Base-by-base conservation (phyloP, 306 rosid species). In the Cicer pinnatifidum region DNA sequence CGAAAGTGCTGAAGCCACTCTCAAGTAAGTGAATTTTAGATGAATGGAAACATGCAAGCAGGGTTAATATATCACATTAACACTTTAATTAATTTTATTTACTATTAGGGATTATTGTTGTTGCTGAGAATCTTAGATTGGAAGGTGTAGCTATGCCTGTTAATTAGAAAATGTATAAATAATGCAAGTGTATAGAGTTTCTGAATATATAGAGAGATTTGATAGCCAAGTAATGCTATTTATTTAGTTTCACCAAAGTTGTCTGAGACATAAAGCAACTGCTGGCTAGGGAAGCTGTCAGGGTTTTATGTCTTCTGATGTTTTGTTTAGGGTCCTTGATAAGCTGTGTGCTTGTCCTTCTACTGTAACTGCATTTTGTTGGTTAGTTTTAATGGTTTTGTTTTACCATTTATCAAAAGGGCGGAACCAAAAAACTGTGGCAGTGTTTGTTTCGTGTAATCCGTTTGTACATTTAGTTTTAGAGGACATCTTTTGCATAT, bases 1-100 rank as follows among this genome's bases (percentile, higher is more conserved):
- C 5, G 99, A 94, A 78, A 90, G 97, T 67, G 97, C 96, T 11
- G 95, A 89, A 84, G 99, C 97, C 41, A 45, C 99, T 81, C 91
- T 91, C 50, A 90, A 88, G 96, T 91, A 33, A 85, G 97, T 85
- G 11, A 23, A 23, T 41, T 43, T 70, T 72, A 40, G 7, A 37
- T 78, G 16, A 53, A 15, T 7, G 11, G 19, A 59, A 77, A 63
- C 63, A 59, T 40, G 48, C 28, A 75, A 35, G 19, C 65, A 56
- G 40, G 63, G 45, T 43, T 43, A 43, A 11, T 17, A 40, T 51
- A 7, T 13, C 75, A 15, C 11, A 53, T 11, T 72, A 43, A 1
- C 41, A 10, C 23, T 53, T 37, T 19, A 63, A 47, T 62, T 48
- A 6, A 59, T 43, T 35, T 15, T 47, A 16, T 5, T 58, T 9